Evolutionary conservation across 345 rosid species (phyloP), one percentile per base, ranked within the genome.

Genomic region (Brassica incana): DNA sequence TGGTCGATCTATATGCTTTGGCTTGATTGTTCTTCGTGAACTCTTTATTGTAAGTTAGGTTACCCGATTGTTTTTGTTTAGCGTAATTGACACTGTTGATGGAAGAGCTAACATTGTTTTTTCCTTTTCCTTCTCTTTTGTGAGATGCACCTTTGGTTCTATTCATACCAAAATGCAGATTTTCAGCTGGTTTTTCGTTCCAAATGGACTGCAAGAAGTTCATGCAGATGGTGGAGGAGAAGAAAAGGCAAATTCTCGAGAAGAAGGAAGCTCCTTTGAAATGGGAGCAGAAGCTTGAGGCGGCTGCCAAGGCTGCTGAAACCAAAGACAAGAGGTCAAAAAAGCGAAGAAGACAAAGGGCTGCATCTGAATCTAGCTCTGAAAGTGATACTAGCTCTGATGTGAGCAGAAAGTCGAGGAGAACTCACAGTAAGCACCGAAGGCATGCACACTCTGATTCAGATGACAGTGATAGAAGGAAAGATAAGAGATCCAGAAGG

Each of bases 221-320:
- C 88, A 90, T 93, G 73, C 96, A 90, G 82, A 56, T 95, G 93
- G 97, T 93, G 25, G 98, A 95, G 87, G 97, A 95, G 90, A 93
- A 92, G 76, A 93, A 91, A 86, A 88, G 87, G 83, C 88, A 87
- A 83, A 86, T 86, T 65, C 80, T 93, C 64, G 94, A 91, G 88
- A 90, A 82, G 87, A 86, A 84, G 75, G 95, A 92, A 87, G 98
- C 96, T 58, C 98, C 94, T 75, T 40, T 93, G 80, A 88, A 90
- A 85, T 93, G 99, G 99, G 93, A 95, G 86, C 96, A 91, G 86
- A 95, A 91, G 90, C 84, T 95, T 20, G 98, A 95, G 86, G 93
- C 96, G 38, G 94, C 94, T 79, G 93, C 91, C 5, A 89, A 87
- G 72, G 95, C 86, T 67, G 91, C 87, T 63, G 93, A 90, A 69